Evolutionary conservation across 192 early-diverging fungal species (phyloP).

Genomic region (Linnemannia schmuckeri): DNA sequence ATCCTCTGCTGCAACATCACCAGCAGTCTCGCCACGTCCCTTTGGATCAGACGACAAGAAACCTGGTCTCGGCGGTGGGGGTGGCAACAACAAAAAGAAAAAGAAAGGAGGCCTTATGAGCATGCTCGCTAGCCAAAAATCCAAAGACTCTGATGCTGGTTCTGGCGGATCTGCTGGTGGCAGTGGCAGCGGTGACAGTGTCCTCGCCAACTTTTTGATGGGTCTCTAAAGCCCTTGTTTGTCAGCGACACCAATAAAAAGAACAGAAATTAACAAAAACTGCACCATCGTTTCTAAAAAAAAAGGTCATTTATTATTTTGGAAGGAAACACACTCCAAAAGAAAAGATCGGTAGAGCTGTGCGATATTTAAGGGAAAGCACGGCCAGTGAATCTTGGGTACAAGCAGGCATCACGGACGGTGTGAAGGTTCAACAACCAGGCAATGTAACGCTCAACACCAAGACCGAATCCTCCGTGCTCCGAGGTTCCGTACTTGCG

Average conservation of each 20-base stretch:
- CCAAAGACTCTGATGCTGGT: constrained; percentile 24
- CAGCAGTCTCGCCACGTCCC: constrained; percentile 31
- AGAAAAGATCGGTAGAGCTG: background rate
- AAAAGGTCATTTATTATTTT: constrained; percentile 9
- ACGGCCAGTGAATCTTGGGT: constrained; percentile 75
- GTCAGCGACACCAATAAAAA: background rate
- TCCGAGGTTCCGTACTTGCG: constrained; percentile 97
- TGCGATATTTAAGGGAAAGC: constrained; percentile 48
- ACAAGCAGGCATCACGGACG: constrained; percentile 91
- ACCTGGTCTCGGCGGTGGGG: background rate
- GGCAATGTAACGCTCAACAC: constrained; percentile 96
- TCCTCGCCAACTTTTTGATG: constrained; percentile 48
- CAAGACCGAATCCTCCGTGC: constrained; percentile 98
- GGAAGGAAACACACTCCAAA: constrained; percentile 1
- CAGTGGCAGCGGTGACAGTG: constrained; percentile 27
- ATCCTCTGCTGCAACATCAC: constrained; percentile 28
- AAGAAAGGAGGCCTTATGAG: constrained; percentile 38
- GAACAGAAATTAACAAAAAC: background rate
- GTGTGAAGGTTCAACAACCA: constrained; percentile 94
- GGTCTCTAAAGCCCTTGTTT: constrained; percentile 17
- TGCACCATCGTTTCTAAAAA: background rate
- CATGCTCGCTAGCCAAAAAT: constrained; percentile 39
- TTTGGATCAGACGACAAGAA: constrained; percentile 7
- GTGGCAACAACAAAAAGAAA: constrained; percentile 38
- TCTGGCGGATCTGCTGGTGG: constrained; percentile 1